Percentiles rank a stretch among this genome's conserved stretches.
Conservation (phyloP, 305 asterid species). For the Fraxinus albicans region DNA sequence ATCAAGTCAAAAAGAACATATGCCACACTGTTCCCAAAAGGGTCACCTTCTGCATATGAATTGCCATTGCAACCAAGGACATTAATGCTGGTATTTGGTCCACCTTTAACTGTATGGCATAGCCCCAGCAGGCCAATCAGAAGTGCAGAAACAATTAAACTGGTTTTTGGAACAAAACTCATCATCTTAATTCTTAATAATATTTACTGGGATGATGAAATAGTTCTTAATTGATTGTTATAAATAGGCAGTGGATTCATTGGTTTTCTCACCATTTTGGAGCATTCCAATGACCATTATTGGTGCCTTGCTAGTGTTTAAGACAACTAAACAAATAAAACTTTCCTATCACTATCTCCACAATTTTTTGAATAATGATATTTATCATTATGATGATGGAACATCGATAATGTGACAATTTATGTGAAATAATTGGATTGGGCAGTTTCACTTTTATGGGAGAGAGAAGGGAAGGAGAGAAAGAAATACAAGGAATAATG, state of each 20-base stretch:
- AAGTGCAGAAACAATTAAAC: neutral
- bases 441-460: too few relatives aligned
- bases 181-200: neutral
- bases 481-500: too few relatives aligned
- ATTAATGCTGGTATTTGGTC: neutral
- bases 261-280: neutral
- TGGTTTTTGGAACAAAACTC: neutral
- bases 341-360: neutral
- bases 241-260: neutral
- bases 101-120: neutral
- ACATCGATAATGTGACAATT: neutral
- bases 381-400: neutral
- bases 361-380: neutral
- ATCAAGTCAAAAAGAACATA: constrained; percentile 20
- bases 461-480: too few relatives aligned
- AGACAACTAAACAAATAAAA: neutral
- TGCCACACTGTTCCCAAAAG: constrained; percentile 2
- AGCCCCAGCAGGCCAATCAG: neutral
- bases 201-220: neutral
- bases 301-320: neutral
- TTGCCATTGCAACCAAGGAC: neutral
- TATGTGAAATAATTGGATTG: too few relatives aligned
- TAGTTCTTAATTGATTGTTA: neutral
- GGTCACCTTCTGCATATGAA: neutral
- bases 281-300: neutral